Base-by-base conservation (phyloP, 2,329 filamentous ascomycete species). In the Botrytis tulipae region DNA sequence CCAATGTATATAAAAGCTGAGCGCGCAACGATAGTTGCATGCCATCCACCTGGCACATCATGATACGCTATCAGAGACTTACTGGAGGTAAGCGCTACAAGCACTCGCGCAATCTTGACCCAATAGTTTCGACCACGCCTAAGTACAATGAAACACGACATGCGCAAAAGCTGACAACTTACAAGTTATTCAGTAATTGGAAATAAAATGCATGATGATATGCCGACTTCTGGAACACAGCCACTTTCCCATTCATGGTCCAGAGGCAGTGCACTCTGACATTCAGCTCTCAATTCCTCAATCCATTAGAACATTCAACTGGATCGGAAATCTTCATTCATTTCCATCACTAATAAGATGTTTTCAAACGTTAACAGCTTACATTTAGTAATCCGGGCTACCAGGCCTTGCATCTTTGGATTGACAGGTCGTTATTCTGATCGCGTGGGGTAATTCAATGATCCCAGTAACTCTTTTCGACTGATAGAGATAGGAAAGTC, bases 341-440 rank as follows among this genome's bases (percentile, higher is more conserved):
- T 18, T 54, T 9, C 5, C 25, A 29, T 29, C n/a, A 29, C n/a
- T n/a, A n/a, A 8, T 29, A 8, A 29, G 25, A 29, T 29, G 14
- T 18, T 54, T 18, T 54, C 14, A 18, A 29, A 3, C 14, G 14
- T 54, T 18, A 9, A 54, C 2, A 29, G 51, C 51, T 54, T 54
- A n/a, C 0, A 54, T 54, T n/a, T n/a, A 14, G 4, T 3, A 54
- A 18, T 18, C 51, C 1, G n/a, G 1, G 14, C 0, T 18, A 18
- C 7, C 0, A 8, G 51, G 1, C n/a, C 12, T 29, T 16, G 51
- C 14, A 29, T 54, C n/a, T 29, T 4, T 51, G 48, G 48, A 51
- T 51, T 48, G 35, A 35, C 35, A 35, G 10, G 48, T 51, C 48
- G 5, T 51, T 51, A 14, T n/a, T n/a, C 22, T 9, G n/a, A 54